Conservation (phyloP, 495 filamentous ascomycete species). For the Pyrenula massariospora region DNA sequence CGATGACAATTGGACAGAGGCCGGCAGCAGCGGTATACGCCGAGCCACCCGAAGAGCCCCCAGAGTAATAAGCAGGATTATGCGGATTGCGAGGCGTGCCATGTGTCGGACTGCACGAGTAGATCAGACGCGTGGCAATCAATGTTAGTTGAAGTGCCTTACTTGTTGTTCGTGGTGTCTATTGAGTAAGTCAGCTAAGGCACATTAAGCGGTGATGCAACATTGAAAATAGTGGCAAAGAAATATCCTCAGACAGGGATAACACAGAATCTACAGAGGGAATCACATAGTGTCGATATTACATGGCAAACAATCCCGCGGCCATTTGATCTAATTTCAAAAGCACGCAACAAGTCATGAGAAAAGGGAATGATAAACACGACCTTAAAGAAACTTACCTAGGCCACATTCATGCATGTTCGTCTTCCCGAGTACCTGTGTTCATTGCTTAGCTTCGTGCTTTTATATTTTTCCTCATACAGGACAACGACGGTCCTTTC, state of each 20-base stretch:
- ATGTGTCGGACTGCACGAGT: constrained; percentile 51
- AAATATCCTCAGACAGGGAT: no score
- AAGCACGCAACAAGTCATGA: no score
- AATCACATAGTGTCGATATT: no score
- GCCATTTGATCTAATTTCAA: no score
- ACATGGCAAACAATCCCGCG: no score
- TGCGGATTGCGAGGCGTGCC: constrained; percentile 81
- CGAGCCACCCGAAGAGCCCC: constrained; percentile 78
- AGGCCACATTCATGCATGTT: constrained; percentile 89
- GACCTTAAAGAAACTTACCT: constrained; percentile 24
- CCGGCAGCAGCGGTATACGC: constrained; percentile 69
- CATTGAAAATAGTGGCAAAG: not conserved
- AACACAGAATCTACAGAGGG: no score
- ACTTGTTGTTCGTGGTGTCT: constrained; percentile 83
- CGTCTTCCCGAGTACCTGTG: constrained; percentile 75
- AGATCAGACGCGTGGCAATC: no score
- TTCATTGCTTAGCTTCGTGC: no score
- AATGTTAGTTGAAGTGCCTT: no score
- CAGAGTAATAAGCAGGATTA: constrained; percentile 69
- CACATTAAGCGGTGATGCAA: not conserved
- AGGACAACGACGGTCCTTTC: no score
- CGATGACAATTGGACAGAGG: constrained; percentile 69
- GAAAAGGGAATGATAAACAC: not conserved
- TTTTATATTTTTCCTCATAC: no score
- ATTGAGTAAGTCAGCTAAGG: constrained; percentile 1